These are phyloP conservation scores for Sarocladium kiliense DNA, from an alignment of 2,329 filamentous ascomycete species.

Conservation along the genomic window DNA sequence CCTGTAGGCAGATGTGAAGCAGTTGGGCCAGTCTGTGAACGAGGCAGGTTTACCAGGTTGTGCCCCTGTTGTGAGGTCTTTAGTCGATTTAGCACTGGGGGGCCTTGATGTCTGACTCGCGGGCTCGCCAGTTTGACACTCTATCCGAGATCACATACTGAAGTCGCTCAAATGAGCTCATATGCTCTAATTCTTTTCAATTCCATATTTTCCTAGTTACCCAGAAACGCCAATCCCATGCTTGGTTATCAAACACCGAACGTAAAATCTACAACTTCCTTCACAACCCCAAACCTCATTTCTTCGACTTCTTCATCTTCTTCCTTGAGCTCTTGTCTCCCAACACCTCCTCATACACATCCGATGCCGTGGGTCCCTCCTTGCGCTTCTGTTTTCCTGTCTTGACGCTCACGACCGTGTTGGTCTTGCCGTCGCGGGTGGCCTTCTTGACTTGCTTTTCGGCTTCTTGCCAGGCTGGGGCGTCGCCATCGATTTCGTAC, in stretches of 20 bases:
- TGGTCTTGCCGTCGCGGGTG: slow-evolving; percentile 45
- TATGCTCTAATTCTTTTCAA: not conserved
- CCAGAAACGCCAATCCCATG: slow-evolving; percentile 5
- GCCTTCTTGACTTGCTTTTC: slow-evolving; percentile 62
- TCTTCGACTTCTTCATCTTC: slow-evolving; percentile 43
- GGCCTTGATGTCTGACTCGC: no score
- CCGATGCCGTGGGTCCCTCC: slow-evolving; percentile 52
- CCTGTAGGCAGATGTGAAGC: no score
- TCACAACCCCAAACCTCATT: slow-evolving; percentile 11
- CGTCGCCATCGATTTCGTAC: slow-evolving; percentile 60
- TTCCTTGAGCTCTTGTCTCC: slow-evolving; percentile 54
- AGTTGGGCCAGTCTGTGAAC: no score
- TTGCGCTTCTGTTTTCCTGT: slow-evolving; percentile 73
- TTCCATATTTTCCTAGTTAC: not conserved
- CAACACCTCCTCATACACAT: slow-evolving; percentile 58
- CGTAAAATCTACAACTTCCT: no score
- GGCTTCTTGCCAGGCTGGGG: slow-evolving; percentile 59
- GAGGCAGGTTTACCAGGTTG: no score
- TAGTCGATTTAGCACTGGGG: no score
- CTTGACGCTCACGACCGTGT: slow-evolving; percentile 74
- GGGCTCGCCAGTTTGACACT: no score
- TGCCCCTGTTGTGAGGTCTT: no score
- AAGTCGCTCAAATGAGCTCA: not conserved
- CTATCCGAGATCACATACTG: not conserved
- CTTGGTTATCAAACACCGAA: not conserved